Percentiles rank a stretch among this genome's conserved stretches.
These are phyloP conservation scores for Immersiporthe knoxdaviesiana DNA, from an alignment of 2,329 filamentous ascomycete species.

Conservation along the genomic window DNA sequence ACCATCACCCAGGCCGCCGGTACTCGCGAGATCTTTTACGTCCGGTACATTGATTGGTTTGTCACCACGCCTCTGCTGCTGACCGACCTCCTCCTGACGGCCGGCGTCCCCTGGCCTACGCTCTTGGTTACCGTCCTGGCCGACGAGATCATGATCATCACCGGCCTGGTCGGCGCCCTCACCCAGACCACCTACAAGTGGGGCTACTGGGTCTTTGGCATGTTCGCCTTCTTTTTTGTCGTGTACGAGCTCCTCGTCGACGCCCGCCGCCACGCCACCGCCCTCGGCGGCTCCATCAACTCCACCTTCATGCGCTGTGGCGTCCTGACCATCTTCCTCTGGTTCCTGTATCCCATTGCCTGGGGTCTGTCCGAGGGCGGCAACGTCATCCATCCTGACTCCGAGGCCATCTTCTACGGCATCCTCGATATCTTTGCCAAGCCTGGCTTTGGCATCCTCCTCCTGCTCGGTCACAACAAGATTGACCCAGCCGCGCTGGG, in stretches of 20 bases:
- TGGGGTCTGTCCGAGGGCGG: constrained; percentile 68
- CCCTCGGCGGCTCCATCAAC: constrained; percentile 57
- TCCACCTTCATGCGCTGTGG: constrained; percentile 59
- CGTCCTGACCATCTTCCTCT: constrained; percentile 61
- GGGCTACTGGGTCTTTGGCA: constrained; percentile 66
- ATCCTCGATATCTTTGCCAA: constrained; percentile 68
- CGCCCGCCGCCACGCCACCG: constrained; percentile 57
- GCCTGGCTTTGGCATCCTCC: constrained; percentile 62
- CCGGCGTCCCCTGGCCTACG: constrained; percentile 65
- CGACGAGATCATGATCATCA: constrained; percentile 69
- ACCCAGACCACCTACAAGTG: constrained; percentile 67
- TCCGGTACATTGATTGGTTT: constrained; percentile 67
- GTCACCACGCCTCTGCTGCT: constrained; percentile 68
- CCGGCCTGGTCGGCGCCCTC: constrained; percentile 67
- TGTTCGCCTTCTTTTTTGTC: constrained; percentile 60
- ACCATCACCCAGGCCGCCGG: constrained; percentile 47
- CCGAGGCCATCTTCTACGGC: constrained; percentile 70
- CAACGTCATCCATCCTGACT: constrained; percentile 67
- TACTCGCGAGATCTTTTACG: constrained; percentile 68
- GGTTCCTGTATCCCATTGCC: constrained; percentile 67
- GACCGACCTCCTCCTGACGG: constrained; percentile 64
- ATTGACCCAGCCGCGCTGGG: constrained; percentile 63
- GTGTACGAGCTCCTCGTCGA: constrained; percentile 61
- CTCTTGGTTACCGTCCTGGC: constrained; percentile 65
- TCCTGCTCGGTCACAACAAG: constrained; percentile 65